A percentile compares a stretch with the other conserved stretches of the same genome.
phyloP scores from a whole-genome alignment of 441 rosid genomes.

The Melastoma candidum region DNA sequence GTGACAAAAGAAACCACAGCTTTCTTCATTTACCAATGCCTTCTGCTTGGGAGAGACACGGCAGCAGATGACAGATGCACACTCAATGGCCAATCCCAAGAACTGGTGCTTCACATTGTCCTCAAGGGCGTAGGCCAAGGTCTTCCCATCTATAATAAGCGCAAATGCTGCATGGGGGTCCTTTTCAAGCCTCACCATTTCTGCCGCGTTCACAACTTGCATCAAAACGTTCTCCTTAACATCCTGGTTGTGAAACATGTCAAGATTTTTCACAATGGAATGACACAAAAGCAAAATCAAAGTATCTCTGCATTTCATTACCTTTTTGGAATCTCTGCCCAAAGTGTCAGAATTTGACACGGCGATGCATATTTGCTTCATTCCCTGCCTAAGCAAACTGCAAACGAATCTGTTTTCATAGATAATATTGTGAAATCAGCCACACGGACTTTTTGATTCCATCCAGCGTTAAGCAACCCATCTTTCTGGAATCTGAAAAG shows the following conservation, averaged over 20 bases:
- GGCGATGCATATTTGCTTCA: constrained; percentile 70
- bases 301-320: neutral
- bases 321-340: constrained; percentile 11
- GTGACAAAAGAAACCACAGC: neutral
- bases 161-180: constrained; percentile 36
- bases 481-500: neutral
- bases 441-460: constrained; percentile 3
- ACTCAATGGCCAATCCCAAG: constrained; percentile 45
- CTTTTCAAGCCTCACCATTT: constrained; percentile 14
- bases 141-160: constrained; percentile 48
- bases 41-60: constrained; percentile 73
- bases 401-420: constrained; percentile 59
- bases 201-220: no score
- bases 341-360: constrained; percentile 34
- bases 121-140: constrained; percentile 39
- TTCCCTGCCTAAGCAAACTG: constrained; percentile 93
- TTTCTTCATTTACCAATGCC: constrained; percentile 35
- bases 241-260: no score
- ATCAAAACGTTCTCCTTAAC: no score
- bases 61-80: constrained; percentile 67
- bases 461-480: neutral
- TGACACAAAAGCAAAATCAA: no score
- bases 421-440: constrained; percentile 8
- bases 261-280: no score
- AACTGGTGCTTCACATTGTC: constrained; percentile 40